Base-by-base conservation (phyloP, 1,139 yeast species). In the Saccharomyces uvarum region DNA sequence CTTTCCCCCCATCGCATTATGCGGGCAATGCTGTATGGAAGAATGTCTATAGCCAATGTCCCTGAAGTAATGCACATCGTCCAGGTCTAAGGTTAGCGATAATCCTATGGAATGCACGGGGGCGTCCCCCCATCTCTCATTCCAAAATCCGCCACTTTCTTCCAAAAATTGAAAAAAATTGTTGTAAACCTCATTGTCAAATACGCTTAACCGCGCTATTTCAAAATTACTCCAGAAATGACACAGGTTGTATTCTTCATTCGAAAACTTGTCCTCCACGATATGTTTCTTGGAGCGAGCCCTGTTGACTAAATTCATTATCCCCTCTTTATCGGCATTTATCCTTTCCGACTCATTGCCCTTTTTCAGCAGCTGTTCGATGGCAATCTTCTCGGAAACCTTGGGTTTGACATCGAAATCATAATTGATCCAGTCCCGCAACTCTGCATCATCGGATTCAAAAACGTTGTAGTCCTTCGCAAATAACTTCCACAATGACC, bases 211-310 rank as follows among this genome's bases (percentile, higher is more conserved):
- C 53, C 88, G 73, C 2, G 97, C 96, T 63, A 90, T 90, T 69
- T 90, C 97, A 67, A 90, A 90, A 72, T 90, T 90, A 44, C 95
- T 83, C 97, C 97, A 90, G 72, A 89, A 90, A 71, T 90, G 97
- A 63, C 95, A 86, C 65, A 86, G 65, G 66, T 86, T 88, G 70
- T 84, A 89, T 57, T 83, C 85, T 63, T 86, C 86, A 26, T 81
- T 77, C 54, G 84, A 81, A 65, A 84, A 75, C 56, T 79, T 71
- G 63, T 84, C 88, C 54, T 63, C 68, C 4, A 63, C 53, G 9
- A 67, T 51, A 8, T 70, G 67, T 1, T 57, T 55, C 28, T 59
- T 58, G 1, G 61, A 55, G 19, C 51, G 56, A 5, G 68, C 62
- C 21, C 64, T 59, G 24, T 59, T 56, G 2, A 63, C 54, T 42